A percentile compares a stretch with the other conserved stretches of the same genome.
phyloP scores from a whole-genome alignment of 768 basidiomycete species.

The Boletus sp. region DNA sequence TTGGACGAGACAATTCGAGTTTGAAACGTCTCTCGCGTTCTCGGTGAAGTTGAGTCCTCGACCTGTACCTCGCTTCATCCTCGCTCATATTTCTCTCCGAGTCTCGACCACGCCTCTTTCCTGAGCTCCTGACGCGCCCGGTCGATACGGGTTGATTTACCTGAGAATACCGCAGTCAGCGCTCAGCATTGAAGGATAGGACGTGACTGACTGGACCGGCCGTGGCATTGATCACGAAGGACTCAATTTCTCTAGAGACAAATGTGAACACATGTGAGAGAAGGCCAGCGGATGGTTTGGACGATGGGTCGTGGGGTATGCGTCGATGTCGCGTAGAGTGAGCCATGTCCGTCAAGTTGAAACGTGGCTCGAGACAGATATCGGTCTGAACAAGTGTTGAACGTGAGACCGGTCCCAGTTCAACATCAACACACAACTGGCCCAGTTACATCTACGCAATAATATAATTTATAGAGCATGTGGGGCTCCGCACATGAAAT shows the following conservation, averaged over 20 bases:
- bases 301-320: neutral
- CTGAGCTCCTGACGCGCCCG: conserved; percentile 6
- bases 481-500: conserved; percentile 2
- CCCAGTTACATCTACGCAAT: conserved; percentile 12
- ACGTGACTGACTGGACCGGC: conserved; percentile 27
- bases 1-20: conserved; percentile 6
- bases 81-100: conserved; percentile 13
- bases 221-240: conserved; percentile 67
- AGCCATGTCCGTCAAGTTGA: conserved; percentile 8
- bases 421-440: conserved; percentile 4
- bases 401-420: conserved; percentile 22
- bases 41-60: conserved; percentile 4
- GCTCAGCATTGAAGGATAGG: conserved; percentile 3
- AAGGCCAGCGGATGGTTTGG: conserved; percentile 35
- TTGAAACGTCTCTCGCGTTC: conserved; percentile 10
- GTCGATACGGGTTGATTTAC: conserved; percentile 11
- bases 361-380: neutral
- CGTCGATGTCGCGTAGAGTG: conserved; percentile 5
- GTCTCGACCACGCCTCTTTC: conserved; percentile 7
- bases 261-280: conserved; percentile 65
- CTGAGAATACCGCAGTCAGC: conserved; percentile 13
- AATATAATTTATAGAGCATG: conserved; percentile 6
- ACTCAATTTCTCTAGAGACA: conserved; percentile 67
- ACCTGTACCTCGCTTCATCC: conserved; percentile 8
- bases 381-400: too few species aligned